phyloP scores from a whole-genome alignment of 306 rosid genomes.

The Prinsepia uniflora region DNA sequence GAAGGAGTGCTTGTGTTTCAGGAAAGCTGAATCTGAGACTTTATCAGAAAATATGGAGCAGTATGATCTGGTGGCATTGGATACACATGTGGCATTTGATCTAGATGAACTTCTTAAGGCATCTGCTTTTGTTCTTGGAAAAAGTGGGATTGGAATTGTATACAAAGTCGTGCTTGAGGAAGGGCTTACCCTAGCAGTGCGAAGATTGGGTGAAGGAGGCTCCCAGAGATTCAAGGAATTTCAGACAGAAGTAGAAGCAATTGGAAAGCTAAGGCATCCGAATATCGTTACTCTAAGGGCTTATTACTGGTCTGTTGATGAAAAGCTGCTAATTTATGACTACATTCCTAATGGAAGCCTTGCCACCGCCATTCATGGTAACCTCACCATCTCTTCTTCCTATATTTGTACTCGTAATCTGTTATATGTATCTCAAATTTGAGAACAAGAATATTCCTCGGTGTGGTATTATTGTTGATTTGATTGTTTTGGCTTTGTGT shows the following conservation, averaged over 20 bases:
- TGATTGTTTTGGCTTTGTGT: conserved; percentile 28
- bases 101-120: conserved; percentile 98
- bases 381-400: conserved; percentile 11
- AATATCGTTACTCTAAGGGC: conserved; percentile 79
- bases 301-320: conserved; percentile 98
- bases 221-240: conserved; percentile 96
- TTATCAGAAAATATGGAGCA: conserved; percentile 78
- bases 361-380: conserved; percentile 84
- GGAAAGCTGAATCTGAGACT: conserved; percentile 66
- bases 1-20: conserved; percentile 71
- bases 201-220: conserved; percentile 97
- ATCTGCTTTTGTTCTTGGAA: conserved; percentile 93
- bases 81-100: conserved; percentile 73
- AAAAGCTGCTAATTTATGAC: conserved; percentile 91
- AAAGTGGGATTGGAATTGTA: conserved; percentile 92
- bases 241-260: conserved; percentile 97
- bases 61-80: conserved; percentile 86
- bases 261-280: conserved; percentile 90
- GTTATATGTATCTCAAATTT: not conserved
- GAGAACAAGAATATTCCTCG: not conserved
- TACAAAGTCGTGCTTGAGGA: conserved; percentile 97
- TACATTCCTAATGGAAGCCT: conserved; percentile 89
- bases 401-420: not conserved
- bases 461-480: conserved; percentile 18
- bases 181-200: conserved; percentile 81